phyloP scores from a whole-genome alignment of 495 filamentous ascomycete species.

The Thermochaetoides thermophila region DNA sequence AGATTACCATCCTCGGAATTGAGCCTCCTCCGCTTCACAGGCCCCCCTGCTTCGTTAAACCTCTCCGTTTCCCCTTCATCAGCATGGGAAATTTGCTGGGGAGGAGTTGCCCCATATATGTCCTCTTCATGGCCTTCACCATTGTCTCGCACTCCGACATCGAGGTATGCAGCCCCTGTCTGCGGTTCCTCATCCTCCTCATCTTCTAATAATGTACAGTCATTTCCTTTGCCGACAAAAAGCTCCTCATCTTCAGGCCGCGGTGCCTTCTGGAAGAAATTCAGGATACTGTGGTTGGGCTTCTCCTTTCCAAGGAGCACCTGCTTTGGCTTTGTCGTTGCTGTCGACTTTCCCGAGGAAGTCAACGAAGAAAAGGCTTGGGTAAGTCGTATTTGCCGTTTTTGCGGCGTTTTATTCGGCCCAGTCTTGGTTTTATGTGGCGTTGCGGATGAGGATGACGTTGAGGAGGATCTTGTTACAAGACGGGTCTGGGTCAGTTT shows the following conservation, averaged over 20 bases:
- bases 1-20: too few relatives aligned
- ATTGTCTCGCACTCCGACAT: background rate
- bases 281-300: slow-evolving; percentile 61
- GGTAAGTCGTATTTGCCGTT: too few relatives aligned
- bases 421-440: slow-evolving; percentile 1
- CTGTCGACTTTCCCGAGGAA: slow-evolving; percentile 11
- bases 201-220: background rate
- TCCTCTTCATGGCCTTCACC: slow-evolving; percentile 1
- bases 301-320: slow-evolving; percentile 48
- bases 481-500: background rate
- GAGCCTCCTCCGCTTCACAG: slow-evolving; percentile 32
- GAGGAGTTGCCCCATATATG: background rate
- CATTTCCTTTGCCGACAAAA: slow-evolving; percentile 12
- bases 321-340: slow-evolving; percentile 35
- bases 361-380: background rate
- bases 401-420: background rate
- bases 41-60: slow-evolving; percentile 35
- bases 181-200: background rate
- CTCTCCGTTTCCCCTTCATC: slow-evolving; percentile 22
- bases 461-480: background rate
- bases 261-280: slow-evolving; percentile 67
- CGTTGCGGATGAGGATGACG: too few relatives aligned
- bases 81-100: too few relatives aligned
- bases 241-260: slow-evolving; percentile 12
- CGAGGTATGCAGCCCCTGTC: too few relatives aligned